A percentile compares a stretch with the other conserved stretches of the same genome.
phyloP scores from a whole-genome alignment of 495 filamentous ascomycete species.

The Tuber borchii region DNA sequence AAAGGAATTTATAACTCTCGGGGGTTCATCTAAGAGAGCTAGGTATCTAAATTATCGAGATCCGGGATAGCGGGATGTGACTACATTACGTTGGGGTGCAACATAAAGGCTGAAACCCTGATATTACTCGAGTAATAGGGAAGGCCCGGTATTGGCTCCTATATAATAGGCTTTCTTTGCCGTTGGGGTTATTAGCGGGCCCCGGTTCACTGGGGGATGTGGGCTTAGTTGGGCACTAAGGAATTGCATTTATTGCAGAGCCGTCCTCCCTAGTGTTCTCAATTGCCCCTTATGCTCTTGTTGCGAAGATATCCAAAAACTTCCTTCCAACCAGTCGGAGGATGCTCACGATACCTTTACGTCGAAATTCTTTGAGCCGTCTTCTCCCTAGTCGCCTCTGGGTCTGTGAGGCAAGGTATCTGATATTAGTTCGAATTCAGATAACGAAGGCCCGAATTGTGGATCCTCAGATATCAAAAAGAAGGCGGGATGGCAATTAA shows the following conservation, averaged over 20 bases:
- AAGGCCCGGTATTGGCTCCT: too few relatives aligned
- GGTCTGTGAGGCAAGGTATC: not conserved
- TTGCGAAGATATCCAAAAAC: constrained; percentile 11
- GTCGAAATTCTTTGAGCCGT: constrained; percentile 10
- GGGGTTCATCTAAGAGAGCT: too few relatives aligned
- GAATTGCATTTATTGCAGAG: not conserved
- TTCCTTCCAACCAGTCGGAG: constrained; percentile 24
- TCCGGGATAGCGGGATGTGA: too few relatives aligned
- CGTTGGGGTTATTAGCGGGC: not conserved
- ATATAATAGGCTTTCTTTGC: too few relatives aligned
- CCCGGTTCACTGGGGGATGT: not conserved
- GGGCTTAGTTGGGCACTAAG: not conserved
- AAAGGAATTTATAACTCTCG: too few relatives aligned
- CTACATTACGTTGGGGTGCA: too few relatives aligned
- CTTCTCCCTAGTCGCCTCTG: not conserved
- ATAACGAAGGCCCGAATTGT: constrained; percentile 24
- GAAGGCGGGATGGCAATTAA: constrained; percentile 16
- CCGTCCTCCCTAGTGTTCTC: not conserved
- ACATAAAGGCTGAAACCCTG: too few relatives aligned
- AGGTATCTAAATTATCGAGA: too few relatives aligned
- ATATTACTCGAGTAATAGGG: too few relatives aligned
- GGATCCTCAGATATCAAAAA: constrained; percentile 26
- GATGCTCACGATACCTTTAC: constrained; percentile 31
- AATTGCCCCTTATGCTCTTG: not conserved
- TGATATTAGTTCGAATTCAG: constrained; percentile 1